Conservation (phyloP, 1,284 basidiomycete species). For the Ceratobasidium papillatum region DNA sequence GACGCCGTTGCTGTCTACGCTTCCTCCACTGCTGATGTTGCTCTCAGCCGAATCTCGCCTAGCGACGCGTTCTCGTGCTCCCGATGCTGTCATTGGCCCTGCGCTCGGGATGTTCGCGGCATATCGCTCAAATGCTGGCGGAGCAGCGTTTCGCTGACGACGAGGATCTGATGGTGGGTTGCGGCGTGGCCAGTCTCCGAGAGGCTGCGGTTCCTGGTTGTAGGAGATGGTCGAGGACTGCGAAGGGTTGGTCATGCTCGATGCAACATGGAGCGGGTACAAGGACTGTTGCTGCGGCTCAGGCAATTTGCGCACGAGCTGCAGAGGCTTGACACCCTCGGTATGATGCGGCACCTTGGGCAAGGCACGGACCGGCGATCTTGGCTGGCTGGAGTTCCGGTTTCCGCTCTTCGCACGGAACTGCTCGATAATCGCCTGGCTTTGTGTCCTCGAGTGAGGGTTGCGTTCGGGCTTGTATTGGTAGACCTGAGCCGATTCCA, state of each 20-base stretch:
- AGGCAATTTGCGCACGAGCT: constrained; percentile 19
- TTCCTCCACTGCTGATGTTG: constrained; percentile 11
- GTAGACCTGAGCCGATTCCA: constrained; percentile 1
- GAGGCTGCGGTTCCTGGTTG: constrained; percentile 17
- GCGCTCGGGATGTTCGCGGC: constrained; percentile 21
- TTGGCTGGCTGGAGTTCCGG: neutral
- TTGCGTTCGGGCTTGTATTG: constrained; percentile 32
- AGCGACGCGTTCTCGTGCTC: constrained; percentile 23
- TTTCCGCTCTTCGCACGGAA: constrained; percentile 11
- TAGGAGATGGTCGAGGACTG: constrained; percentile 9
- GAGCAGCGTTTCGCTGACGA: constrained; percentile 26
- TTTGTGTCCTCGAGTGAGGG: constrained; percentile 18
- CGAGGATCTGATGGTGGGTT: constrained; percentile 35
- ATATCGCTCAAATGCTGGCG: constrained; percentile 11
- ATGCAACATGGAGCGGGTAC: constrained; percentile 29
- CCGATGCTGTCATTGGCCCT: constrained; percentile 26
- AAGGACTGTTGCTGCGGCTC: constrained; percentile 13
- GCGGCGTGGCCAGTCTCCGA: constrained; percentile 32
- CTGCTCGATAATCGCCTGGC: constrained; percentile 35
- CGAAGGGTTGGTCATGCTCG: constrained; percentile 13
- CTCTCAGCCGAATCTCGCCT: constrained; percentile 22
- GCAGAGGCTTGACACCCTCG: constrained; percentile 14
- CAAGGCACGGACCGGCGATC: constrained; percentile 26
- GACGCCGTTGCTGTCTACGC: constrained; percentile 30
- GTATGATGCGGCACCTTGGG: constrained; percentile 24